phyloP scores from a whole-genome alignment of 2,329 filamentous ascomycete species.

The Esteya vermicola region DNA sequence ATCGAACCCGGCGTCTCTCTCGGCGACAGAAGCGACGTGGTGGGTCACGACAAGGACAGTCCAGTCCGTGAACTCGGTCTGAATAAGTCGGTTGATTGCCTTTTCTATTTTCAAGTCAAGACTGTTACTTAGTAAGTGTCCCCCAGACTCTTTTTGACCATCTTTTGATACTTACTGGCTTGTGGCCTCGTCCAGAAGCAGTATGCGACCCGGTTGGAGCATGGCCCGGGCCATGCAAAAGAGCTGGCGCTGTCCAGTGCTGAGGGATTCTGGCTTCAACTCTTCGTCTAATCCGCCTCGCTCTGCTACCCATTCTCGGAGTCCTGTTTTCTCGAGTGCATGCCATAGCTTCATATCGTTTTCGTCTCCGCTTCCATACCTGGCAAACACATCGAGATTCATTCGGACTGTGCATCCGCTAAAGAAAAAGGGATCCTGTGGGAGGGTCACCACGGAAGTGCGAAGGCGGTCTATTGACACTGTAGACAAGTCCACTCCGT shows the following conservation, averaged over 20 bases:
- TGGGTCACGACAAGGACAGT: constrained; percentile 32
- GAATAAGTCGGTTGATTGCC: constrained; percentile 38
- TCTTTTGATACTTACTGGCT: constrained; percentile 18
- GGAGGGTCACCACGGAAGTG: constrained; percentile 24
- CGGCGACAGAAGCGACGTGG: constrained; percentile 26
- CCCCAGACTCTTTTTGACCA: background rate
- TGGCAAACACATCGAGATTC: no score
- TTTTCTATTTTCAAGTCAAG: constrained; percentile 43
- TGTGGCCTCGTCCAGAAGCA: constrained; percentile 30
- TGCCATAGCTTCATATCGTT: no score
- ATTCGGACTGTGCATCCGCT: constrained; percentile 31
- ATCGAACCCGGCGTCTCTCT: constrained; percentile 23
- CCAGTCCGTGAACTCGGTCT: constrained; percentile 33
- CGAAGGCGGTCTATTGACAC: constrained; percentile 16
- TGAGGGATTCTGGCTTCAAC: constrained; percentile 18
- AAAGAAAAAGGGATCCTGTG: constrained; percentile 36
- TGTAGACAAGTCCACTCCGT: constrained; percentile 22
- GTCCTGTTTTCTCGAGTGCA: constrained; percentile 11
- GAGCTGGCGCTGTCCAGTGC: constrained; percentile 33
- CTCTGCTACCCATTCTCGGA: constrained; percentile 17
- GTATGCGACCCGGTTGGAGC: constrained; percentile 22
- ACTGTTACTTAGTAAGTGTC: constrained; percentile 15
- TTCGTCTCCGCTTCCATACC: no score
- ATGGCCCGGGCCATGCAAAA: constrained; percentile 34
- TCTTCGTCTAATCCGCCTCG: constrained; percentile 24